Conservation (phyloP, 2,329 filamentous ascomycete genomes). For the Davidsoniella neocaledoniae region DNA sequence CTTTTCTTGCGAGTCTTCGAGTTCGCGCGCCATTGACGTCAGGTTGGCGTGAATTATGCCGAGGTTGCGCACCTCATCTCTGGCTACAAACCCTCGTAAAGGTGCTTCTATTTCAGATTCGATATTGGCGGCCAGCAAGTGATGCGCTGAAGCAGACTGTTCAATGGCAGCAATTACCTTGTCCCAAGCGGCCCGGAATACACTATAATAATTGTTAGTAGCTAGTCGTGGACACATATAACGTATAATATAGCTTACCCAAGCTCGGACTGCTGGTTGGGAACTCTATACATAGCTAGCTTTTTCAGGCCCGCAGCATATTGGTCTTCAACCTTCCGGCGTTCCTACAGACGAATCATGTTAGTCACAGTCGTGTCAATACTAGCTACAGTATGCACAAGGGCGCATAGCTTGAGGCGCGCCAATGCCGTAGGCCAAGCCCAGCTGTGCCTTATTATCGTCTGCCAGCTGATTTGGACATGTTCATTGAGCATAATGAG, state of each 20-base stretch:
- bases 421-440: not conserved
- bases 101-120: conserved; percentile 78
- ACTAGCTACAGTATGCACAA: too few species aligned
- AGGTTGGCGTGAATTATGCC: conserved; percentile 69
- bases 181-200: conserved; percentile 83
- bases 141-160: conserved; percentile 67
- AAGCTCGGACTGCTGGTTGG: conserved; percentile 63
- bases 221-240: not conserved
- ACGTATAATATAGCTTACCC: conserved; percentile 48
- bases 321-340: conserved; percentile 75
- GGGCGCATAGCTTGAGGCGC: not conserved
- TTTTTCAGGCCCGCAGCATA: conserved; percentile 73
- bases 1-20: conserved; percentile 71
- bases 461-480: too few species aligned
- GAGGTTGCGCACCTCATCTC: conserved; percentile 68
- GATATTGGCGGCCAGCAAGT: conserved; percentile 62
- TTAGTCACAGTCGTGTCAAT: too few species aligned
- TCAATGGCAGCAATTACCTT: conserved; percentile 69
- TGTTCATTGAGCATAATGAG: not conserved
- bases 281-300: conserved; percentile 56
- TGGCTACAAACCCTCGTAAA: conserved; percentile 55
- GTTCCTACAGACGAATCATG: conserved; percentile 46
- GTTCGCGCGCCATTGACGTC: conserved; percentile 60
- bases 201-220: conserved; percentile 31
- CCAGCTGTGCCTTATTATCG: too few species aligned